phyloP scores from a whole-genome alignment of 1,284 basidiomycete genomes.

The Wolfiporia cocos region DNA sequence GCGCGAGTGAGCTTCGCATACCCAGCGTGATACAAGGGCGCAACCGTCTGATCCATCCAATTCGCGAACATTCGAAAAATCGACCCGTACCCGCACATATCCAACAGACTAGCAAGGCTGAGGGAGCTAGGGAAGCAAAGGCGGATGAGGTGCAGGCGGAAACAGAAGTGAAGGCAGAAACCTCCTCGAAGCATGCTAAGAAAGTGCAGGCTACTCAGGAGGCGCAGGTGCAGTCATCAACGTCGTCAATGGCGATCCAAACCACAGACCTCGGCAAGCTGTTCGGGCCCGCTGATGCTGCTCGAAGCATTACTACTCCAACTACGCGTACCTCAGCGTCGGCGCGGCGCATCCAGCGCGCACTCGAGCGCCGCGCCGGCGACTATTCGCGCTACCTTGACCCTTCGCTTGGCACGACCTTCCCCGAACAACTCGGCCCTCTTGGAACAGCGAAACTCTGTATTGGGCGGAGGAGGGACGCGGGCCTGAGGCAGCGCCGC shows the following conservation, averaged over 20 bases:
- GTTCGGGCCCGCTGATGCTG: slow-evolving; percentile 10
- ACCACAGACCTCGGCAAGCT: slow-evolving; percentile 15
- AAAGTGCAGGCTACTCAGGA: too few relatives aligned
- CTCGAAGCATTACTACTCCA: neutral
- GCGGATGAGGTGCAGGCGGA: too few relatives aligned
- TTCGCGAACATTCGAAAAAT: too few relatives aligned
- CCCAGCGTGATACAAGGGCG: too few relatives aligned
- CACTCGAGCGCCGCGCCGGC: slow-evolving; percentile 35
- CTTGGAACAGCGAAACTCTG: slow-evolving; percentile 34
- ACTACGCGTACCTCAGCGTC: neutral
- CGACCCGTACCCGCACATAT: too few relatives aligned
- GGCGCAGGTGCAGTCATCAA: too few relatives aligned
- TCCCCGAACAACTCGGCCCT: slow-evolving; percentile 28
- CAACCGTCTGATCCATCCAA: too few relatives aligned
- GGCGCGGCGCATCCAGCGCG: slow-evolving; percentile 16
- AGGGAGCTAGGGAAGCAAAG: too few relatives aligned
- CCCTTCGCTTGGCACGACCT: slow-evolving; percentile 5
- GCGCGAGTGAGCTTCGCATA: too few relatives aligned
- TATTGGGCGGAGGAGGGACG: slow-evolving; percentile 37
- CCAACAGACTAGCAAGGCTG: too few relatives aligned
- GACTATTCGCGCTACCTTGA: slow-evolving; percentile 44
- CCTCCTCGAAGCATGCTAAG: too few relatives aligned
- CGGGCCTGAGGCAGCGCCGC: slow-evolving; percentile 26
- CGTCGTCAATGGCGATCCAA: slow-evolving; percentile 8
- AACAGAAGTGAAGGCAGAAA: too few relatives aligned